phyloP scores from a whole-genome alignment of 352 stramenopile species.

The Phytopythium aichiense region DNA sequence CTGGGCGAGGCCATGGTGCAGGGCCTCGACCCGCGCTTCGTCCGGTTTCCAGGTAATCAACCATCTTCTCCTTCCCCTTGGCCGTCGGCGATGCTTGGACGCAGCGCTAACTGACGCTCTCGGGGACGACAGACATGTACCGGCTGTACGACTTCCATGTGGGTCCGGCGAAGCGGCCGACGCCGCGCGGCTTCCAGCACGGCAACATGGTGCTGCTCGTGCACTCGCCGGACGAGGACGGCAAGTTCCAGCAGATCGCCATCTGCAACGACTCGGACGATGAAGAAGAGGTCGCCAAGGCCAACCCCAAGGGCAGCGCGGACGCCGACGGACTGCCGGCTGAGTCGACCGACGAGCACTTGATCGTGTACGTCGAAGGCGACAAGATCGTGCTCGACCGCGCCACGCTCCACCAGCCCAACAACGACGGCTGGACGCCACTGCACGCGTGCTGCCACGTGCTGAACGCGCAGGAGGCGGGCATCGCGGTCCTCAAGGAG shows the following conservation, averaged over 20 bases:
- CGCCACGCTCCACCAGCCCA: conserved; percentile 54
- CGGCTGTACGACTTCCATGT: conserved; percentile 80
- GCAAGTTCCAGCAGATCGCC: conserved; percentile 47
- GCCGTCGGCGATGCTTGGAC: neutral
- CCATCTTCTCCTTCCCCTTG: neutral
- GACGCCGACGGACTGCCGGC: conserved; percentile 7
- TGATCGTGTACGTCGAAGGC: conserved; percentile 62
- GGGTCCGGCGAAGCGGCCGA: conserved; percentile 51
- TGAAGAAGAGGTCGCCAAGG: conserved; percentile 9
- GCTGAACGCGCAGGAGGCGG: conserved; percentile 63
- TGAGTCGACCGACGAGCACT: conserved; percentile 40
- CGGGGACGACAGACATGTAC: conserved; percentile 48
- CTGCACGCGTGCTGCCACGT: conserved; percentile 75
- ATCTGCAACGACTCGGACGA: conserved; percentile 19
- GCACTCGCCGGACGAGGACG: conserved; percentile 38
- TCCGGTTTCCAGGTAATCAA: conserved; percentile 61
- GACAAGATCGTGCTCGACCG: conserved; percentile 76
- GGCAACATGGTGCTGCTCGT: conserved; percentile 69
- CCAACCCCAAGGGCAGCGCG: conserved; percentile 8
- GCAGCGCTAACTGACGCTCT: neutral
- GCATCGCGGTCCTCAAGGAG: conserved; percentile 67
- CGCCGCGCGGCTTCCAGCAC: conserved; percentile 37
- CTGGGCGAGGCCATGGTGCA: conserved; percentile 81
- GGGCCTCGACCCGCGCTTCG: conserved; percentile 69
- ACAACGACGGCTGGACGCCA: conserved; percentile 79